A percentile compares a stretch with the other conserved stretches of the same genome.
These are phyloP conservation scores for Crithidia mellificae DNA, from an alignment of 208 protist genomes.

Conservation along the genomic window DNA sequence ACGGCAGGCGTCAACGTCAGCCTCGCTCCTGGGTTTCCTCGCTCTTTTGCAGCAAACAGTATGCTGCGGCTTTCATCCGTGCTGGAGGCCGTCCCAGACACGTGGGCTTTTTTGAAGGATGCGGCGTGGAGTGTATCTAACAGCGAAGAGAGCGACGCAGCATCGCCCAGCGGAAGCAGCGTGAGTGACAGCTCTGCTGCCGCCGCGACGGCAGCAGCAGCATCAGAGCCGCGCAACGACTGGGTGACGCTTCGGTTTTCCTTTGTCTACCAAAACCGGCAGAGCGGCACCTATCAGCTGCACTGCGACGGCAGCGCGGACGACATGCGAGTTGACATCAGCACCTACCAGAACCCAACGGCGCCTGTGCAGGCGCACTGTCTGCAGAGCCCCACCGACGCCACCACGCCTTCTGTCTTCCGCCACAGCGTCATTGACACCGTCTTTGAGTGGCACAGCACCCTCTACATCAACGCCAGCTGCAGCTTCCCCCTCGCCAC, in stretches of 20 bases:
- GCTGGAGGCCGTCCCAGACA: not conserved
- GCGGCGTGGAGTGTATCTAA: not conserved
- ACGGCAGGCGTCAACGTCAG: slow-evolving; percentile 4
- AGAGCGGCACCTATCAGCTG: slow-evolving; percentile 26
- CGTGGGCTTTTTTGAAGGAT: not conserved
- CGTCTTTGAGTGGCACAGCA: not conserved
- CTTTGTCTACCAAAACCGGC: slow-evolving; percentile 28
- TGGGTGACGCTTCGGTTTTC: slow-evolving; percentile 22
- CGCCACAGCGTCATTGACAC: slow-evolving; percentile 13
- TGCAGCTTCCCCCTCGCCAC: slow-evolving; percentile 32
- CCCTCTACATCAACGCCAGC: slow-evolving; percentile 32
- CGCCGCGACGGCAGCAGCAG: not conserved
- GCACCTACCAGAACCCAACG: not conserved
- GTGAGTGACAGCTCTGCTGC: not conserved
- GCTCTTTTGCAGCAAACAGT: slow-evolving; percentile 18
- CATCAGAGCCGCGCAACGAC: not conserved
- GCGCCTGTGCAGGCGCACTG: slow-evolving; percentile 3
- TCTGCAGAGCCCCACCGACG: not conserved
- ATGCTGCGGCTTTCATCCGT: slow-evolving; percentile 2
- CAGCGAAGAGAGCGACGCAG: not conserved
- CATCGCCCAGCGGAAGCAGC: too few relatives aligned
- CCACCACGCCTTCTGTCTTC: slow-evolving; percentile 3
- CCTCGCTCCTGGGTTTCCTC: slow-evolving; percentile 6
- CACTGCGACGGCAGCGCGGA: slow-evolving; percentile 47
- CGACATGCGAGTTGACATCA: slow-evolving; percentile 23